phyloP scores from a whole-genome alignment of 1,284 basidiomycete species.

The Trichosporon ovoides region DNA sequence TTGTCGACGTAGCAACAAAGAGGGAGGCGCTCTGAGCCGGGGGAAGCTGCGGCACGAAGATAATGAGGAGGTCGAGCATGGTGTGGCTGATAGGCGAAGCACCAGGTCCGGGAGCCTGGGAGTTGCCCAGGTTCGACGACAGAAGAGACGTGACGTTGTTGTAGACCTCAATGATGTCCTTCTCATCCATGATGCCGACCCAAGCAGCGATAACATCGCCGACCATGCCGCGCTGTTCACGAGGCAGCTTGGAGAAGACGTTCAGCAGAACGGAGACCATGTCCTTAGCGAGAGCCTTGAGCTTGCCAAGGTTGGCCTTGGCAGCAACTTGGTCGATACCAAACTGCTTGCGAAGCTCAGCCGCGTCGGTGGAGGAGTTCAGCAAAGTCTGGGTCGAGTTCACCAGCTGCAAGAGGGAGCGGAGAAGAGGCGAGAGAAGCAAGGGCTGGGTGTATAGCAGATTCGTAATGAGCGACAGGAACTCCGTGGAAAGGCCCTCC shows the following conservation, averaged over 20 bases:
- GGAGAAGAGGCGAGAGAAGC: constrained; percentile 75
- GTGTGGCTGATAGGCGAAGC: constrained; percentile 60
- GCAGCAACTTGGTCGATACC: constrained; percentile 59
- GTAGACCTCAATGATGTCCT: constrained; percentile 76
- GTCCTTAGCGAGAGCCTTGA: constrained; percentile 76
- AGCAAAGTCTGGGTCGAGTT: constrained; percentile 56
- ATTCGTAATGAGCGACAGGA: constrained; percentile 83
- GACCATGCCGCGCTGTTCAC: constrained; percentile 73
- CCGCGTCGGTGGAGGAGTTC: constrained; percentile 50
- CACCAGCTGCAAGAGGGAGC: constrained; percentile 72
- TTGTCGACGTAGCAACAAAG: constrained; percentile 54
- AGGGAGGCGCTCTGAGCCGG: constrained; percentile 58
- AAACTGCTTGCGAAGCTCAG: constrained; percentile 53
- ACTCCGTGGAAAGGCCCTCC: constrained; percentile 60
- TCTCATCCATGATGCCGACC: constrained; percentile 69
- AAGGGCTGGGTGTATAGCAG: constrained; percentile 82
- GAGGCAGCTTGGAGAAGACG: constrained; percentile 78
- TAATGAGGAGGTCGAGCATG: constrained; percentile 81
- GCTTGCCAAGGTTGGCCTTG: constrained; percentile 63
- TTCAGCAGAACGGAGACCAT: constrained; percentile 95
- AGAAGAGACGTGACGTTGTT: constrained; percentile 72
- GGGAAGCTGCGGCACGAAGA: constrained; percentile 76
- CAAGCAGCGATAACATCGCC: constrained; percentile 85
- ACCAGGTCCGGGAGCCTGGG: constrained; percentile 40
- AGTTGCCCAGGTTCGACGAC: constrained; percentile 60